Percentiles rank a stretch among this genome's conserved stretches.
phyloP scores from a whole-genome alignment of 2,329 filamentous ascomycete species.

The Drechmeria coniospora region DNA sequence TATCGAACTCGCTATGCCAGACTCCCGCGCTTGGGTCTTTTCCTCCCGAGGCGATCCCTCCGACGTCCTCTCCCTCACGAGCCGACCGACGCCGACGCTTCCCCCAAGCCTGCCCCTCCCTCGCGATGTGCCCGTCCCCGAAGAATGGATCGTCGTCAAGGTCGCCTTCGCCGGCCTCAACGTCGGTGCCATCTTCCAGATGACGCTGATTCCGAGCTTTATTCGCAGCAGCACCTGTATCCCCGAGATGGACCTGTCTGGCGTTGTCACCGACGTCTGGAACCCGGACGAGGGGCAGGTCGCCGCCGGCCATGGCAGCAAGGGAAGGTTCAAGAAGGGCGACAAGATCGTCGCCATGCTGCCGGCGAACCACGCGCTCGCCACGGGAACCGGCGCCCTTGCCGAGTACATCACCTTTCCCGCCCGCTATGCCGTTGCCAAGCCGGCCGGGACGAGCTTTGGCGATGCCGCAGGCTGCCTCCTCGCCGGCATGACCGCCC shows the following conservation, averaged over 20 bases:
- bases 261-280: conserved; percentile 21
- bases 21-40: conserved; percentile 12
- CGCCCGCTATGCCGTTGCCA: conserved; percentile 16
- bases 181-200: conserved; percentile 24
- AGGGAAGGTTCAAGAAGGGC: conserved; percentile 13
- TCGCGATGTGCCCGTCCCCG: conserved; percentile 10
- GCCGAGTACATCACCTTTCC: conserved; percentile 23
- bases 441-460: conserved; percentile 14
- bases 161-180: conserved; percentile 29
- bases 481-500: conserved; percentile 23
- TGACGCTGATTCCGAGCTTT: conserved; percentile 23
- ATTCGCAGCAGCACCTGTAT: conserved; percentile 19
- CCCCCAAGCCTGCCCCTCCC: conserved; percentile 14
- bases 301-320: not conserved
- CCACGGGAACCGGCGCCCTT: conserved; percentile 22
- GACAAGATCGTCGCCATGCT: conserved; percentile 23
- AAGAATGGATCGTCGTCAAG: conserved; percentile 23
- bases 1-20: not conserved
- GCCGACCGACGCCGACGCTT: conserved; percentile 9
- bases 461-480: conserved; percentile 21
- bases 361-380: conserved; percentile 15
- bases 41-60: conserved; percentile 12
- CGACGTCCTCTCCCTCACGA: conserved; percentile 11
- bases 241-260: conserved; percentile 29
- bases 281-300: conserved; percentile 6